phyloP scores from a whole-genome alignment of 768 basidiomycete species.

The Boletus subcaerulescens region DNA sequence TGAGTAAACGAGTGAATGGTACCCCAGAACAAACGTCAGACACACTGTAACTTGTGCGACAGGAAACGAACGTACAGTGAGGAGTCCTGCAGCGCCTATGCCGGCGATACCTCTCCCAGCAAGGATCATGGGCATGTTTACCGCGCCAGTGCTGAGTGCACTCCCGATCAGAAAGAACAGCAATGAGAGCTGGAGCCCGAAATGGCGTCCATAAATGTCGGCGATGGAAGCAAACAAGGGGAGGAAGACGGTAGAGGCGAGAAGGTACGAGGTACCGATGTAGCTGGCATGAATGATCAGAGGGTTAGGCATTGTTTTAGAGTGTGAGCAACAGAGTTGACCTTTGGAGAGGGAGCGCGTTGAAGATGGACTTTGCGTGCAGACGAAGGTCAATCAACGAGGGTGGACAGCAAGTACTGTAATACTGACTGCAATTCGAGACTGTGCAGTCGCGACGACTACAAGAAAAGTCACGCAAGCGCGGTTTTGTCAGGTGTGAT shows the following conservation, averaged over 20 bases:
- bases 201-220: constrained; percentile 50
- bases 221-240: constrained; percentile 49
- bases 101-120: constrained; percentile 49
- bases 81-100: constrained; percentile 45
- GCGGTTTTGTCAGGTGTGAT: neutral
- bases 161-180: constrained; percentile 46
- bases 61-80: constrained; percentile 24
- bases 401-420: neutral
- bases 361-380: constrained; percentile 25
- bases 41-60: too few relatives aligned
- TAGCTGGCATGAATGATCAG: constrained; percentile 29
- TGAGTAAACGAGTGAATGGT: neutral
- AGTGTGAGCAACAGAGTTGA: neutral
- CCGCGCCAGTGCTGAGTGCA: constrained; percentile 44
- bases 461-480: neutral
- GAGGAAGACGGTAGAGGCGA: constrained; percentile 52
- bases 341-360: constrained; percentile 28
- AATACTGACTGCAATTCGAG: constrained; percentile 44
- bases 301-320: neutral
- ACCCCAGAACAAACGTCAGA: too few relatives aligned
- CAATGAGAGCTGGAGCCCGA: constrained; percentile 43
- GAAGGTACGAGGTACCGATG: constrained; percentile 49
- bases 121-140: constrained; percentile 45
- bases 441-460: constrained; percentile 54
- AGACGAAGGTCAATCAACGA: neutral